Evolutionary conservation across 2,329 filamentous ascomycete genomes (phyloP).

Genomic region (Scytalidium sp.): DNA sequence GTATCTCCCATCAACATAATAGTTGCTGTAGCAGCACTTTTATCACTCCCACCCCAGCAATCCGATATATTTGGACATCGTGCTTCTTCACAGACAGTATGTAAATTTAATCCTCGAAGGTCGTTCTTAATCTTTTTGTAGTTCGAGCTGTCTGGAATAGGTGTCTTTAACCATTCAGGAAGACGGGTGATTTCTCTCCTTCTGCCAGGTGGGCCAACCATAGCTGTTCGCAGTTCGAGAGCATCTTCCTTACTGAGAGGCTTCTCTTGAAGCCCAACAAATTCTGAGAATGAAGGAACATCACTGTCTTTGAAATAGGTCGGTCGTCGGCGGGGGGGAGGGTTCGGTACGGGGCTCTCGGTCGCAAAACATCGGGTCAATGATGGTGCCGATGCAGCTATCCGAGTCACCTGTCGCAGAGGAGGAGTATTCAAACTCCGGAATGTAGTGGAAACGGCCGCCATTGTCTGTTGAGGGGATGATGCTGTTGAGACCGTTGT

Average conservation of each 20-base stretch:
- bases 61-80: slow-evolving; percentile 96
- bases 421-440: slow-evolving; percentile 25
- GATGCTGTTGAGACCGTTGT: background rate
- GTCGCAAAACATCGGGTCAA: slow-evolving; percentile 23
- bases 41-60: slow-evolving; percentile 91
- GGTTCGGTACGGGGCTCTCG: slow-evolving; percentile 18
- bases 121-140: slow-evolving; percentile 96
- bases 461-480: slow-evolving; percentile 16
- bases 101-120: slow-evolving; percentile 80
- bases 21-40: slow-evolving; percentile 88
- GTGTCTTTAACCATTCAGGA: slow-evolving; percentile 94
- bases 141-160: slow-evolving; percentile 79
- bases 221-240: slow-evolving; percentile 57
- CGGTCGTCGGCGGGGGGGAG: slow-evolving; percentile 23
- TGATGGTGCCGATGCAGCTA: slow-evolving; percentile 13
- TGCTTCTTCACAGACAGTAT: slow-evolving; percentile 97
- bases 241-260: slow-evolving; percentile 51
- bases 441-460: slow-evolving; percentile 21
- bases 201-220: slow-evolving; percentile 61
- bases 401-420: slow-evolving; percentile 17
- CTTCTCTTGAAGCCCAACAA: slow-evolving; percentile 42
- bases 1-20: slow-evolving; percentile 99
- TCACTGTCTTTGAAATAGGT: slow-evolving; percentile 33
- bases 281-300: slow-evolving; percentile 58
- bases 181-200: slow-evolving; percentile 69